phyloP scores from a whole-genome alignment of 768 basidiomycete genomes.

The Lactarius hatsudake region DNA sequence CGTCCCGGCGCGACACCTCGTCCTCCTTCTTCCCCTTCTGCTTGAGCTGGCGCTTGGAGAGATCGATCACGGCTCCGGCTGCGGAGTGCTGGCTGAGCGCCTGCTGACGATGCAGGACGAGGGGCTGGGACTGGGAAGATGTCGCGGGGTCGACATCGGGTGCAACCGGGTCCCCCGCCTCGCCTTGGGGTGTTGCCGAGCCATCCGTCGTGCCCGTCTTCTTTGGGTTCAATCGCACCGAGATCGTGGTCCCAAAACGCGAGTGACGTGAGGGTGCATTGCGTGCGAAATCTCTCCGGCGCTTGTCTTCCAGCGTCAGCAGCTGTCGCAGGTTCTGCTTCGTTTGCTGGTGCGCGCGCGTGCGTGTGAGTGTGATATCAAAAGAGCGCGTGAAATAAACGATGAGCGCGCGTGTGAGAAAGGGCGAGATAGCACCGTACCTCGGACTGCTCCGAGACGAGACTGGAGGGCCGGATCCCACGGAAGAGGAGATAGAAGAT shows the following conservation, averaged over 20 bases:
- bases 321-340: slow-evolving; percentile 67
- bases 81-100: slow-evolving; percentile 70
- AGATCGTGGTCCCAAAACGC: slow-evolving; percentile 93
- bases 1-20: slow-evolving; percentile 66
- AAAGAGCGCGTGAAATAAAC: not conserved
- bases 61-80: slow-evolving; percentile 65
- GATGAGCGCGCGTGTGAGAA: not conserved
- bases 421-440: slow-evolving; percentile 37
- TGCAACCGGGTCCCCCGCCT: slow-evolving; percentile 30
- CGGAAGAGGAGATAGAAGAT: slow-evolving; percentile 90
- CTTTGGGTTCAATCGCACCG: slow-evolving; percentile 66
- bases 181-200: slow-evolving; percentile 31
- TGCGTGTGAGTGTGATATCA: no score
- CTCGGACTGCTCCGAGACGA: slow-evolving; percentile 61
- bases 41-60: slow-evolving; percentile 48
- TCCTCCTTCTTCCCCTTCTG: slow-evolving; percentile 61
- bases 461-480: slow-evolving; percentile 62
- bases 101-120: slow-evolving; percentile 83
- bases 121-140: slow-evolving; percentile 44
- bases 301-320: slow-evolving; percentile 71
- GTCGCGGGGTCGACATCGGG: slow-evolving; percentile 13
- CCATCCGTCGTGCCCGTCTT: slow-evolving; percentile 32
- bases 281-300: slow-evolving; percentile 52
- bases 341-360: slow-evolving; percentile 51
- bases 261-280: slow-evolving; percentile 79